Evolutionary conservation across 208 protist species (phyloP).

Genomic region (Crithidia mellificae): DNA sequence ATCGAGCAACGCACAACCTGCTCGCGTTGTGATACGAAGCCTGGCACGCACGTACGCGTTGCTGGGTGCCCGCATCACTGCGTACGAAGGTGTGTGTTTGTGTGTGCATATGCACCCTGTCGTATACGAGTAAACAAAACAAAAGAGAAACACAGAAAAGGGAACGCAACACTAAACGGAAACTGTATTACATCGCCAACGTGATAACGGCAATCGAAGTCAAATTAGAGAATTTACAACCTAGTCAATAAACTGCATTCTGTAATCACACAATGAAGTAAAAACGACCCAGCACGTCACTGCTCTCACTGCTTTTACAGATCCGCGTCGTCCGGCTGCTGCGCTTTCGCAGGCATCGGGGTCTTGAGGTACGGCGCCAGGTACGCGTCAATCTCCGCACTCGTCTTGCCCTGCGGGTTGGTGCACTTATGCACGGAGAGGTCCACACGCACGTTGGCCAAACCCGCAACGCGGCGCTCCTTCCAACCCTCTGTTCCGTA

Average conservation of each 20-base stretch:
- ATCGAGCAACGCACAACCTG: background rate
- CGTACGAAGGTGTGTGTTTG: no score
- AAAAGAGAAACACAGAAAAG: no score
- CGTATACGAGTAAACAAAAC: no score
- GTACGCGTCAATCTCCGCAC: slow-evolving; percentile 58
- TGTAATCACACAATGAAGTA: background rate
- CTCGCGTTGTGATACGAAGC: no score
- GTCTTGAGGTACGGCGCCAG: slow-evolving; percentile 49
- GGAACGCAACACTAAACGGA: no score
- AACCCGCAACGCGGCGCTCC: slow-evolving; percentile 39
- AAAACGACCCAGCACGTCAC: background rate
- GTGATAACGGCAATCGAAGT: no score
- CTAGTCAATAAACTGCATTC: no score
- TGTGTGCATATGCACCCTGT: no score
- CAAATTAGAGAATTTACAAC: no score
- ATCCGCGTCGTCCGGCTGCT: slow-evolving; percentile 32
- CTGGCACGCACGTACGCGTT: no score
- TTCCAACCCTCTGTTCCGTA: slow-evolving; percentile 62
- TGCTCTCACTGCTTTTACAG: slow-evolving; percentile 32
- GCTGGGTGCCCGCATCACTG: no score
- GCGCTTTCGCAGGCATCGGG: slow-evolving; percentile 40
- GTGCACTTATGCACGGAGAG: slow-evolving; percentile 64
- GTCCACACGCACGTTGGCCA: slow-evolving; percentile 61
- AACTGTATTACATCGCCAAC: no score
- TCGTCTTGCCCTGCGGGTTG: slow-evolving; percentile 45